Percentiles rank a stretch among this genome's conserved stretches.
Conservation (phyloP, 352 stramenopile species). For the Thraustochytrium sp. region DNA sequence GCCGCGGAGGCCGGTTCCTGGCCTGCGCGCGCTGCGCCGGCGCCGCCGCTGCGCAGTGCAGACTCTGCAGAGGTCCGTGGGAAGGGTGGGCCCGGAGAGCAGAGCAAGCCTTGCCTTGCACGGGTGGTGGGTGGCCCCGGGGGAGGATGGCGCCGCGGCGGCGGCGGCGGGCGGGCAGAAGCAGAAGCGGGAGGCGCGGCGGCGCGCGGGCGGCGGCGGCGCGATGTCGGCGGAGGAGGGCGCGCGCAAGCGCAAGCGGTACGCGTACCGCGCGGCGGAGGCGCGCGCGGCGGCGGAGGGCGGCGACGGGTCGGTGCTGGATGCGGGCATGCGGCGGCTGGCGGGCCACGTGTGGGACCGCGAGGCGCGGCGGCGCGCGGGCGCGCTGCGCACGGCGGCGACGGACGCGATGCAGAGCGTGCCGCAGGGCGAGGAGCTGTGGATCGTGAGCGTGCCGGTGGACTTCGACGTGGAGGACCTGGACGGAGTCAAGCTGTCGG, state of each 20-base stretch:
- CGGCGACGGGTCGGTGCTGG: background rate
- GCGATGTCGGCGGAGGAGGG: background rate
- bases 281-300: background rate
- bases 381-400: background rate
- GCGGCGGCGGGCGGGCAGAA: too few relatives aligned
- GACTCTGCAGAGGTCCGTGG: too few relatives aligned
- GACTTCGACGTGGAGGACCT: constrained; percentile 20
- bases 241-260: background rate
- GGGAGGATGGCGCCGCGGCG: too few relatives aligned
- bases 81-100: too few relatives aligned
- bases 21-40: too few relatives aligned
- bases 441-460: constrained; percentile 5
- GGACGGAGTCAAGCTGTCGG: background rate
- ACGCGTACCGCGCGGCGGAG: background rate
- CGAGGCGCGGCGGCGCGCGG: background rate
- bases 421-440: constrained; percentile 10
- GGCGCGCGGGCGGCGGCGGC: background rate
- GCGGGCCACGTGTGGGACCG: background rate
- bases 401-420: background rate
- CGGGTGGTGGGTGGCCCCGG: too few relatives aligned
- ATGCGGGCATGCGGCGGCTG: background rate
- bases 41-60: too few relatives aligned
- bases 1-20: too few relatives aligned
- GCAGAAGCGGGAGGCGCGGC: too few relatives aligned
- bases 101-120: too few relatives aligned